Conservation (phyloP, 345 rosid genomes). For the Euphorbia pulcherrima region DNA sequence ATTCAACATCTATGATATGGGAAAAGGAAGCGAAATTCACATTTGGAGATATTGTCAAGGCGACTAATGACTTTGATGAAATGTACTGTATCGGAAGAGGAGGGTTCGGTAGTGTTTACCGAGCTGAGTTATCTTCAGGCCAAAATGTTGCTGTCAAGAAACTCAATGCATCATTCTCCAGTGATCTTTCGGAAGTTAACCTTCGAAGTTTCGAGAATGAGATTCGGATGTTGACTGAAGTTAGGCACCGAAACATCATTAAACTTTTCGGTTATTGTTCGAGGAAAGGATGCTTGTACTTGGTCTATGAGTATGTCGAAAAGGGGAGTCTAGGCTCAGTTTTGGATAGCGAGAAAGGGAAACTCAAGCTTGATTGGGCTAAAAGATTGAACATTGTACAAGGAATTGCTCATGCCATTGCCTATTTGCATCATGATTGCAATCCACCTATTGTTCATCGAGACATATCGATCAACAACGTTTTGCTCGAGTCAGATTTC, state of each 20-base stretch:
- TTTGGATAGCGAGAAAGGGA: constrained; percentile 39
- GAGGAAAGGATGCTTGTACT: constrained; percentile 36
- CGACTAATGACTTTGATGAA: constrained; percentile 48
- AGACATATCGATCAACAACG: constrained; percentile 53
- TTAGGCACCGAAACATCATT: constrained; percentile 56
- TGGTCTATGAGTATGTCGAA: constrained; percentile 59
- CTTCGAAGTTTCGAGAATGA: constrained; percentile 53
- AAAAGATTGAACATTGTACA: constrained; percentile 41
- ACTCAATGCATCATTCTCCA: constrained; percentile 35
- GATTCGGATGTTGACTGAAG: constrained; percentile 46
- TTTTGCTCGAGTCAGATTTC: constrained; percentile 48
- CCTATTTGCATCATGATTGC: constrained; percentile 73
- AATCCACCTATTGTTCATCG: constrained; percentile 54
- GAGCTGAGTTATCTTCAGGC: constrained; percentile 41
- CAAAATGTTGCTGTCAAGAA: constrained; percentile 57
- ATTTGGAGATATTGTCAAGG: constrained; percentile 52
- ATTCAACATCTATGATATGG: constrained; percentile 43
- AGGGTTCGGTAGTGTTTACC: constrained; percentile 62
- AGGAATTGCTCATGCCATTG: constrained; percentile 66
- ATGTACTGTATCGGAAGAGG: constrained; percentile 59
- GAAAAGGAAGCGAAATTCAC: constrained; percentile 54
- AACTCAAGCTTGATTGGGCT: constrained; percentile 40
- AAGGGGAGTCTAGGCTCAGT: constrained; percentile 50
- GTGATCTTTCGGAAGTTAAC: constrained; percentile 34
- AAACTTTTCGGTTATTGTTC: constrained; percentile 68